Evolutionary conservation across 257 asterid species (phyloP), one percentile per base, ranked within the genome.

Genomic region (Plantago major): DNA sequence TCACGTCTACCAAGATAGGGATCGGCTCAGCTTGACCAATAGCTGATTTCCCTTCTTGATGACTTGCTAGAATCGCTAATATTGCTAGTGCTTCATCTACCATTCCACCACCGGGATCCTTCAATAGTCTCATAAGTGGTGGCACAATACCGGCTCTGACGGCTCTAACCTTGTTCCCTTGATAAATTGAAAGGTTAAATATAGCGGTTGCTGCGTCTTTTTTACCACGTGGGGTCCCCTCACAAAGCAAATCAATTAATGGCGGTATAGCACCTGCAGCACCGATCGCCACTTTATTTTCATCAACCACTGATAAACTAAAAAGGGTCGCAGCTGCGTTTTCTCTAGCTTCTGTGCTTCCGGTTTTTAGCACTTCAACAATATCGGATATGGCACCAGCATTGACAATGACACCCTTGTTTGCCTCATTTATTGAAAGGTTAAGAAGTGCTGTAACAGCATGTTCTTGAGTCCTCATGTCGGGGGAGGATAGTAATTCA

Each of bases 141-240:
- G 87, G 86, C 10, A 92, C 97, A 3, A 92, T 89, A 33, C 94
- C 95, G 0, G 96, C 91, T 49, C 96, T 66, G 7, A 92, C 90
- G 0, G 99, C 97, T 53, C 96, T 79, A 66, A 86, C 97, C 64
- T 89, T 92, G 70, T 92, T 89, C 14, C 95, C 99, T 70, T 84
- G 95, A 71, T 89, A 92, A 48, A 86, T 86, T 0, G 95, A 86
- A 11, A 92, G 94, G 76, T 89, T 92, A 64, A 92, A 92, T 33
- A 92, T 84, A 38, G 99, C 99, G 0, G 97, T 89, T 22, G 99
- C 99, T 0, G 99, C 99, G 15, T 92, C 99, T 48, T 92, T 92
- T 74, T 84, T 92, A 7, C 99, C 99, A 62, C 97, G 76, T 0
- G 97, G 97, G 0, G 95, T 84, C 18, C 99, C 99, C 2, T 74